Conservation (phyloP, 768 basidiomycete species). For the Suillus bovinus region DNA sequence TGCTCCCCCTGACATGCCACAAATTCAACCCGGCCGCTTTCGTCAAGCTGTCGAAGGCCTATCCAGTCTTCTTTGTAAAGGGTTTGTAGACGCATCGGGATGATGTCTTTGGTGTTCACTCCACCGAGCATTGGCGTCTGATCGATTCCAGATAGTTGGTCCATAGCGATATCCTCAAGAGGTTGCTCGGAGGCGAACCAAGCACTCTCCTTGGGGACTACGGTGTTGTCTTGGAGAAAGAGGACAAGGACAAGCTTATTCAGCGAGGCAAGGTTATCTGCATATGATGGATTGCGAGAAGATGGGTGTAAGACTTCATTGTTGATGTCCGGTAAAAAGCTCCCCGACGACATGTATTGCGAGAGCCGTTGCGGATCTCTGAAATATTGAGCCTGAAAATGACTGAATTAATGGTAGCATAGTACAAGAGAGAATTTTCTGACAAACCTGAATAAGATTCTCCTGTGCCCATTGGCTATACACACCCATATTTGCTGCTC, state of each 20-base stretch:
- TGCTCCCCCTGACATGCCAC: constrained; percentile 71
- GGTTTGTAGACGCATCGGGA: constrained; percentile 73
- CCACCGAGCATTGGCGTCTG: constrained; percentile 17
- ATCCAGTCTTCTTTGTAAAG: constrained; percentile 83
- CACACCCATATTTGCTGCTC: constrained; percentile 59
- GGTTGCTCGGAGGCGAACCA: constrained; percentile 81
- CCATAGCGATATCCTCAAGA: constrained; percentile 18
- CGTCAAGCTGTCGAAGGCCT: constrained; percentile 70
- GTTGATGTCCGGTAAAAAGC: constrained; percentile 76
- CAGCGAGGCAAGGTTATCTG: constrained; percentile 57
- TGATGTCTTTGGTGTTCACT: constrained; percentile 35
- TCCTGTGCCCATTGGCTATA: constrained; percentile 77
- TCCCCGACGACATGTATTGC: constrained; percentile 57
- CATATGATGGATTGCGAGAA: constrained; percentile 59
- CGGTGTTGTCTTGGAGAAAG: constrained; percentile 73
- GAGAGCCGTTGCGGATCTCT: constrained; percentile 67
- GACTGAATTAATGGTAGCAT: constrained; percentile 4
- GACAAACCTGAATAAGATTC: constrained; percentile 67
- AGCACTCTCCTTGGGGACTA: constrained; percentile 80
- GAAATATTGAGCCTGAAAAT: constrained; percentile 77
- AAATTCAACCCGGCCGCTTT: constrained; percentile 58
- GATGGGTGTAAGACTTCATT: constrained; percentile 59
- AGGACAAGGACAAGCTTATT: constrained; percentile 70
- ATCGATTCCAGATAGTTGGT: constrained; percentile 6
- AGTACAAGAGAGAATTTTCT: background rate